These are phyloP conservation scores for Rosa persica DNA, from an alignment of 306 rosid species.

Conservation along the genomic window DNA sequence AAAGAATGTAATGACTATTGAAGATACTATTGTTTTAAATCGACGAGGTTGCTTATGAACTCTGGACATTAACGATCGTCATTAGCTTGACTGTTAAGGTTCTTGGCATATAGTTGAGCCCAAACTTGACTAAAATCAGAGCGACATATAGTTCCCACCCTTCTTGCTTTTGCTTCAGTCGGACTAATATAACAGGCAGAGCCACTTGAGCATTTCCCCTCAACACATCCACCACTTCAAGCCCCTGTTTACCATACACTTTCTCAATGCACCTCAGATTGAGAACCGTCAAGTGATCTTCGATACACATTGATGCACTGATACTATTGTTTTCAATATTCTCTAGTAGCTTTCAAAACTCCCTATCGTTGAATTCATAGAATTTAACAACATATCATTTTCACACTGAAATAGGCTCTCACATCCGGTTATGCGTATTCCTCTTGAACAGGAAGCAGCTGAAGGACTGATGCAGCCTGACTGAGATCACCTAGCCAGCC, in stretches of 20 bases:
- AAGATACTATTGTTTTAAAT: too few relatives aligned
- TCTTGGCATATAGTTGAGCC: too few relatives aligned
- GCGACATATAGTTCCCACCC: constrained; percentile 90
- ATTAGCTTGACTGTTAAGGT: too few relatives aligned
- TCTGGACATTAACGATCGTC: too few relatives aligned
- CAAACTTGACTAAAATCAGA: constrained; percentile 80
- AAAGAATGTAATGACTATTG: too few relatives aligned
- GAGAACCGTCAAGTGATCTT: constrained; percentile 81
- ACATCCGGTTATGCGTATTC: constrained; percentile 80
- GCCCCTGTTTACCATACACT: constrained; percentile 88
- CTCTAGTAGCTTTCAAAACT: constrained; percentile 71
- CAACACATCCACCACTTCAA: constrained; percentile 79
- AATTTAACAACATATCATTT: constrained; percentile 90
- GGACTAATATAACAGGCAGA: constrained; percentile 79
- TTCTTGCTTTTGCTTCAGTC: constrained; percentile 92
- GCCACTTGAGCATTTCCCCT: constrained; percentile 72
- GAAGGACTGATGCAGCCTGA: constrained; percentile 74
- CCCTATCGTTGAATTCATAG: constrained; percentile 71
- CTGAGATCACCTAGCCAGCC: too few relatives aligned
- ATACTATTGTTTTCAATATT: constrained; percentile 59
- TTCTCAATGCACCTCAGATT: constrained; percentile 87
- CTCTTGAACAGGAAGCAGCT: constrained; percentile 9
- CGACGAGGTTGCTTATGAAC: too few relatives aligned
- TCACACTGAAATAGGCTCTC: constrained; percentile 92
- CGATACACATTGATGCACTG: constrained; percentile 58